Percentiles rank a stretch among this genome's conserved stretches.
phyloP scores from a whole-genome alignment of 1,284 basidiomycete genomes.

The Trametes polyzona region DNA sequence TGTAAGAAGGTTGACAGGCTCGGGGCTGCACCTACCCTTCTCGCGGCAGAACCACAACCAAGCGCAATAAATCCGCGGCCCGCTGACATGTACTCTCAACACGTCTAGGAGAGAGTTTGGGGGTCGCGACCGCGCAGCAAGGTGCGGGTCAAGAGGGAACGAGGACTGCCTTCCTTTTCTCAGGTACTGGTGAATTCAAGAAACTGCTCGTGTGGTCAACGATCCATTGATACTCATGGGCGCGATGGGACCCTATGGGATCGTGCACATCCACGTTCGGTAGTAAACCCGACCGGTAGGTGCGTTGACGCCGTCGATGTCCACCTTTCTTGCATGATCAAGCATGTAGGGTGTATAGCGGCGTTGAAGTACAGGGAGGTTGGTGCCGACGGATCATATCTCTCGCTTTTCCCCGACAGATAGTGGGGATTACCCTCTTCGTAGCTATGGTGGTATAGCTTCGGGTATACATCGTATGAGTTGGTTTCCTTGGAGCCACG shows the following conservation, averaged over 20 bases:
- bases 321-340: no score
- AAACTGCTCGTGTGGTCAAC: background rate
- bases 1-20: background rate
- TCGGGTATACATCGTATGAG: no score
- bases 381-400: no score
- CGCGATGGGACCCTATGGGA: background rate
- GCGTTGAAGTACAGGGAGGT: no score
- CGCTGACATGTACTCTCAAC: background rate
- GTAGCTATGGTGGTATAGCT: no score
- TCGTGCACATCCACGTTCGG: background rate
- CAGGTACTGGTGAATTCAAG: background rate
- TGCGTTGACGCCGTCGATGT: no score
- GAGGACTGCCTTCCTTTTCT: background rate
- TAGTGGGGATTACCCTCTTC: no score
- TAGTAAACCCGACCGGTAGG: background rate
- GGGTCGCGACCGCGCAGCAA: background rate
- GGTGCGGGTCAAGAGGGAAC: background rate
- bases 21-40: constrained; percentile 4
- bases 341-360: no score
- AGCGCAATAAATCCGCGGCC: constrained; percentile 10
- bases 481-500: no score
- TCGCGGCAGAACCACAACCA: background rate
- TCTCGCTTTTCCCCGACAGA: no score
- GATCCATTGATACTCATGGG: background rate
- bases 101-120: constrained; percentile 2